Base-by-base conservation (phyloP, 164 flowering plant genomes). In the Piper longum region DNA sequence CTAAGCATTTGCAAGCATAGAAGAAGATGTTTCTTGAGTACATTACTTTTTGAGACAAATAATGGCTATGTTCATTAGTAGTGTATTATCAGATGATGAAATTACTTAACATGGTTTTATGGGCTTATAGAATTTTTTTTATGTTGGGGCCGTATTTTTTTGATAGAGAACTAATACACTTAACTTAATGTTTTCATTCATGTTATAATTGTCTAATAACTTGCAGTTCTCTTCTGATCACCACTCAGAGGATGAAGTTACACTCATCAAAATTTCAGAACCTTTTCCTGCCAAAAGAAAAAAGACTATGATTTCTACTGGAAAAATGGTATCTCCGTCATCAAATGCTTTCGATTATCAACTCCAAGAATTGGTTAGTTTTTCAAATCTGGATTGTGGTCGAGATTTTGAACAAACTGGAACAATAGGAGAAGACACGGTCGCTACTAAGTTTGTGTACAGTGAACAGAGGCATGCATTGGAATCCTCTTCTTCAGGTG, bases 291-390 rank as follows among this genome's bases (percentile, higher is more conserved):
- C 52, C 52, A 48, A 48, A 48, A 48, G 52, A 48, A 48, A 48
- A 9, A 48, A 48, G 36, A 26, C 41, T 57, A 13, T 41, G 5
- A 41, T 57, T n/a, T 57, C 60, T 57, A 41, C 13, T 5, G 16
- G 41, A 57, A 69, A 69, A 67, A 72, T 76, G 71, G 79, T 69
- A 16, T 54, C 70, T 4, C 1, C 36, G 16, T 74, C 87, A 42
- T 79, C 85, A 5, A 73, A 84, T 18, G 78, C 80, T 71, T 60
- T 82, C 17, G 76, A 80, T 72, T 76, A 67, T 67, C 85, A 80
- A 56, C 73, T 66, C 64, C 82, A 83, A 71, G 77, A 74, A 58
- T 72, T 69, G 69, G 78, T 82, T 67, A 81, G 78, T 79, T 71
- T 74, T 58, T 57, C 65, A 59, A 62, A 56, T 73, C 69, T 70